Conservation (phyloP, 805 yeast species). For the Alloascoidea africana region DNA sequence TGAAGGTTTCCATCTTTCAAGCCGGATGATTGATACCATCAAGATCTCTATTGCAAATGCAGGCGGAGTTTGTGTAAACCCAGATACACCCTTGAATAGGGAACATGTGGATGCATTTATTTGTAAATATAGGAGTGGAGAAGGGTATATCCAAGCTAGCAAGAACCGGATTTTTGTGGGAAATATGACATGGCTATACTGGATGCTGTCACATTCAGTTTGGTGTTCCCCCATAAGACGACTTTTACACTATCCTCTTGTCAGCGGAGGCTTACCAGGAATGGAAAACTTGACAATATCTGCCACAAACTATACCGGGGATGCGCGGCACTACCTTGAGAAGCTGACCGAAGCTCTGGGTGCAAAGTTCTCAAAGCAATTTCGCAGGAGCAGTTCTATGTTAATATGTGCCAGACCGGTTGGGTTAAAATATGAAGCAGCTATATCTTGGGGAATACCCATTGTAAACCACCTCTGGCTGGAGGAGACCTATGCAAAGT, state of each 20-base stretch:
- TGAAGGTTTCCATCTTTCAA: slow-evolving; percentile 39
- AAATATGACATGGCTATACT: slow-evolving; percentile 61
- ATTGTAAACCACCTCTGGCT: slow-evolving; percentile 79
- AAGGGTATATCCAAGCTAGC: slow-evolving; percentile 32
- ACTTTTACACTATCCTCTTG: slow-evolving; percentile 60
- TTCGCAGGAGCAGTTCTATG: slow-evolving; percentile 48
- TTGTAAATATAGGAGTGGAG: slow-evolving; percentile 49
- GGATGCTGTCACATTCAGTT: slow-evolving; percentile 37
- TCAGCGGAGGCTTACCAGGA: slow-evolving; percentile 33
- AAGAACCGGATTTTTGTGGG: slow-evolving; percentile 33
- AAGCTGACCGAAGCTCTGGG: slow-evolving; percentile 54
- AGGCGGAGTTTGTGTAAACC: slow-evolving; percentile 35
- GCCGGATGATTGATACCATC: slow-evolving; percentile 24
- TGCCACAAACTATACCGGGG: slow-evolving; percentile 75
- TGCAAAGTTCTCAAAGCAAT: slow-evolving; percentile 55
- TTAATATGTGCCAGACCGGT: slow-evolving; percentile 48
- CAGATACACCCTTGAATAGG: slow-evolving; percentile 10
- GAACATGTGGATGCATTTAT: slow-evolving; percentile 31
- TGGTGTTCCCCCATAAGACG: slow-evolving; percentile 41
- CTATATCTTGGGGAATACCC: slow-evolving; percentile 49
- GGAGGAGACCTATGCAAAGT: slow-evolving; percentile 58
- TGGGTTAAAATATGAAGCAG: slow-evolving; percentile 70
- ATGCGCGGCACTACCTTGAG: slow-evolving; percentile 60
- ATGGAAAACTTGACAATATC: slow-evolving; percentile 43
- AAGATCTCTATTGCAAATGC: slow-evolving; percentile 27